These are phyloP conservation scores for Rhodotorula toruloides DNA, from an alignment of 768 basidiomycete species.

Conservation along the genomic window DNA sequence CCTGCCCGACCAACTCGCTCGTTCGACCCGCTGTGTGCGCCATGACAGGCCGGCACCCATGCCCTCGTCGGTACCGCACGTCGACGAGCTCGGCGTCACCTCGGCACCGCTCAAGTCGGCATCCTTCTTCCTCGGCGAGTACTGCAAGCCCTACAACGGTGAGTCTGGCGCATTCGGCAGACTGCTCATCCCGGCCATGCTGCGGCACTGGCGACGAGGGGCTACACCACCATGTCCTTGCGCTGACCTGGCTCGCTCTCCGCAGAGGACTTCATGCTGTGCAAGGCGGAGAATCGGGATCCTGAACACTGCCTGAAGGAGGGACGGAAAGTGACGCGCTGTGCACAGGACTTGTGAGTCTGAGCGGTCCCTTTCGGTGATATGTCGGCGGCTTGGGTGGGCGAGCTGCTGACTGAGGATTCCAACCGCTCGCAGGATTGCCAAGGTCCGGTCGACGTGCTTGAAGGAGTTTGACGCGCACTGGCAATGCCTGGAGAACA, in stretches of 20 bases:
- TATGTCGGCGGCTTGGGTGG: neutral
- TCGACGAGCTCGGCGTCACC: constrained; percentile 79
- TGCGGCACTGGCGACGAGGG: too few relatives aligned
- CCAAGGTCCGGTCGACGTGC: constrained; percentile 89
- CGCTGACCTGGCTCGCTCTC: neutral
- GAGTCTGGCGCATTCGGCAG: too few relatives aligned
- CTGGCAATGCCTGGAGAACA: constrained; percentile 87
- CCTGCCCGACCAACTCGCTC: neutral
- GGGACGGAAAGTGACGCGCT: constrained; percentile 89
- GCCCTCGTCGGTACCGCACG: constrained; percentile 58
- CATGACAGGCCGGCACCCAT: constrained; percentile 45
- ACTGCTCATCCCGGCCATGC: too few relatives aligned
- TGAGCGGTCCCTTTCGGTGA: neutral
- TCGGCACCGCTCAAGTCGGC: constrained; percentile 94
- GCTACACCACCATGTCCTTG: too few relatives aligned
- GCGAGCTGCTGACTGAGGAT: neutral
- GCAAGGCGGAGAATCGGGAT: constrained; percentile 85
- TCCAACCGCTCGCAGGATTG: constrained; percentile 59
- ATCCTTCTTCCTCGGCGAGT: constrained; percentile 90
- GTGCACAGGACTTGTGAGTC: constrained; percentile 78
- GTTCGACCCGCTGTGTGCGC: neutral
- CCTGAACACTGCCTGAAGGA: constrained; percentile 92
- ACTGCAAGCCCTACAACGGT: constrained; percentile 98
- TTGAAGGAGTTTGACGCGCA: constrained; percentile 77
- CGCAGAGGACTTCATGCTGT: constrained; percentile 91